phyloP scores from a whole-genome alignment of 2,329 filamentous ascomycete genomes.

The Pestalotiopsis sp. region DNA sequence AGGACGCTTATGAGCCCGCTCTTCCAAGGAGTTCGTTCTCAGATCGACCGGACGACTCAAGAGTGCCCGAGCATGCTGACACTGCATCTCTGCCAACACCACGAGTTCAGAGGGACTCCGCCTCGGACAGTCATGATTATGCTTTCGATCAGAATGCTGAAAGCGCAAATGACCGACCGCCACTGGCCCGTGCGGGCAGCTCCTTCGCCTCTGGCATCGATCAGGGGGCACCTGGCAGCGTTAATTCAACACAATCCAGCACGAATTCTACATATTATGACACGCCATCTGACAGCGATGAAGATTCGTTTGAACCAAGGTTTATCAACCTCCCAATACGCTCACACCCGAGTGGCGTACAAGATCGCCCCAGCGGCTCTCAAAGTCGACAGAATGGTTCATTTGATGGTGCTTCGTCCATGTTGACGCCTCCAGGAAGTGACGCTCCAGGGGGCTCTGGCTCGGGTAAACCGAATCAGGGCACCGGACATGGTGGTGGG shows the following conservation, averaged over 20 bases:
- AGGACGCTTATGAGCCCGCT: not conserved
- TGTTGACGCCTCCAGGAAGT: not conserved
- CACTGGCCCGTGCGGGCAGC: not conserved
- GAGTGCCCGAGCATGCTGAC: not conserved
- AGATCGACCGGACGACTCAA: not conserved
- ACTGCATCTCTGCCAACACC: not conserved
- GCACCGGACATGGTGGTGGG: not conserved
- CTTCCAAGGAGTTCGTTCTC: not conserved
- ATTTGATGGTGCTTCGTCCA: slow-evolving; percentile 4
- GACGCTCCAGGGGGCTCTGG: not conserved
- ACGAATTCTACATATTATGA: not conserved
- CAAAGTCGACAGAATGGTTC: not conserved
- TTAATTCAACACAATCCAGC: not conserved
- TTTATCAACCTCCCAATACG: not conserved
- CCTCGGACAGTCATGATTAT: not conserved
- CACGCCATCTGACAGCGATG: slow-evolving; percentile 1
- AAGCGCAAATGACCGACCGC: not conserved
- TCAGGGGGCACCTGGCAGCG: not conserved
- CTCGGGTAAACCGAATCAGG: not conserved
- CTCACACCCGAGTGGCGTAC: not conserved
- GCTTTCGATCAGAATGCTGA: not conserved
- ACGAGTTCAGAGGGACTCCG: not conserved
- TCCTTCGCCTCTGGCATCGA: not conserved
- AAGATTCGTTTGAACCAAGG: not conserved
- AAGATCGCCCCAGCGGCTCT: not conserved